Conservation (phyloP, 805 yeast species). For the Hanseniaspora lindneri region DNA sequence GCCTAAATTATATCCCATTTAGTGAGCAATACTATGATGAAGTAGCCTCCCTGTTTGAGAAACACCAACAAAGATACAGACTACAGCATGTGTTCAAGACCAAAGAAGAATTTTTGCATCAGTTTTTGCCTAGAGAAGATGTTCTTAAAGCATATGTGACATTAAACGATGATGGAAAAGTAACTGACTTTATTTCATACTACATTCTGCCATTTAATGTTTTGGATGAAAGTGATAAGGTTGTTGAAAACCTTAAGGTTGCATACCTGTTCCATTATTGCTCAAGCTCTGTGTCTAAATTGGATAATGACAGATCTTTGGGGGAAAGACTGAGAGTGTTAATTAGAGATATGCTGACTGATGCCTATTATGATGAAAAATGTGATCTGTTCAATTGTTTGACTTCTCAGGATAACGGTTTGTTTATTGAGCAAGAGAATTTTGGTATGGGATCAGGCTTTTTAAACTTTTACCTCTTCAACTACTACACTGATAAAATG, state of each 20-base stretch:
- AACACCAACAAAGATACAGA: conserved; percentile 60
- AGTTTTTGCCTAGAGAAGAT: conserved; percentile 55
- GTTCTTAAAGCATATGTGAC: conserved; percentile 75
- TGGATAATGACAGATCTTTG: conserved; percentile 33
- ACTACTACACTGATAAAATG: conserved; percentile 71
- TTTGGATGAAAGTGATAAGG: conserved; percentile 39
- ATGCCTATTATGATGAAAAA: conserved; percentile 46
- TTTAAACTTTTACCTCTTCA: conserved; percentile 82
- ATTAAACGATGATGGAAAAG: conserved; percentile 39
- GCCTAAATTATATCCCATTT: conserved; percentile 40
- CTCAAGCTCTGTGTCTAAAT: conserved; percentile 41
- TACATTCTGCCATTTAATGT: conserved; percentile 82
- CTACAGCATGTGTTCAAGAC: conserved; percentile 52
- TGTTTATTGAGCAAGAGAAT: conserved; percentile 68
- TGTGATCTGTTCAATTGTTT: conserved; percentile 92
- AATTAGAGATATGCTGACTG: conserved; percentile 61
- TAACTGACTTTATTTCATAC: conserved; percentile 84
- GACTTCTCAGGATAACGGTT: conserved; percentile 77
- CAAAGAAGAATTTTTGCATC: conserved; percentile 63
- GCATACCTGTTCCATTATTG: conserved; percentile 90
- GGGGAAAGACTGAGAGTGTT: conserved; percentile 49
- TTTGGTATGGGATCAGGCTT: conserved; percentile 92
- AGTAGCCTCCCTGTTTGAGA: conserved; percentile 46
- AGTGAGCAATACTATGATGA: conserved; percentile 48
- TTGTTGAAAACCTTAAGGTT: conserved; percentile 59